Conservation (phyloP, 306 rosid species). For the Datisca glomerata region DNA sequence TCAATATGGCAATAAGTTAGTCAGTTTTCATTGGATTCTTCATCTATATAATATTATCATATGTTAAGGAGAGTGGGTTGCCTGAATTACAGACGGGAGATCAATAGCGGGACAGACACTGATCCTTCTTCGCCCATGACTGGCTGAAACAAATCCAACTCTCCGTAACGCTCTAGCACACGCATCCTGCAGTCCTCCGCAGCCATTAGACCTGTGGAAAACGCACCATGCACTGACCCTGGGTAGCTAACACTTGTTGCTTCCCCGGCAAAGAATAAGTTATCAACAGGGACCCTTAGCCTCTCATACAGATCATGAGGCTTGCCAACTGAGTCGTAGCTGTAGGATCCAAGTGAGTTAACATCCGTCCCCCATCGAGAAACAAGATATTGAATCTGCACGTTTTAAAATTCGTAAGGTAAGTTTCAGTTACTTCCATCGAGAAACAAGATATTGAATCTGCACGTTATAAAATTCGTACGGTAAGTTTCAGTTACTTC, state of each 20-base stretch:
- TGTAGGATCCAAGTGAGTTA: conserved; percentile 79
- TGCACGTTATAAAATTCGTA: conserved; percentile 21
- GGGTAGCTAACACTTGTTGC: conserved; percentile 72
- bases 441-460: conserved; percentile 88
- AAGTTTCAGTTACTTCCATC: too few relatives aligned
- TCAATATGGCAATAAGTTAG: neutral
- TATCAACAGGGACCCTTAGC: conserved; percentile 87
- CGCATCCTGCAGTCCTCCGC: conserved; percentile 99
- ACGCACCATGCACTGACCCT: conserved; percentile 96
- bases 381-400: conserved; percentile 86
- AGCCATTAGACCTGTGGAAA: conserved; percentile 80
- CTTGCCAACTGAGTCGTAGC: conserved; percentile 81
- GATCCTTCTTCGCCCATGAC: conserved; percentile 67
- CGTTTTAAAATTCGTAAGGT: conserved; percentile 11
- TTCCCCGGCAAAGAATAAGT: conserved; percentile 96
- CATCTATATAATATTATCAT: neutral
- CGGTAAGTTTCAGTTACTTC: neutral
- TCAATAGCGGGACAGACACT: conserved; percentile 60
- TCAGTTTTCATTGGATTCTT: too few relatives aligned
- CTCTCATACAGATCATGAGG: conserved; percentile 86
- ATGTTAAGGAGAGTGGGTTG: neutral
- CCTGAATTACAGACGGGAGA: conserved; percentile 62
- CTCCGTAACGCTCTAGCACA: conserved; percentile 86
- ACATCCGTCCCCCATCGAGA: conserved; percentile 90
- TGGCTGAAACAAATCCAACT: conserved; percentile 65